These are phyloP conservation scores for Solanum chiquidenum DNA, from an alignment of 257 asterid species.

Conservation along the genomic window DNA sequence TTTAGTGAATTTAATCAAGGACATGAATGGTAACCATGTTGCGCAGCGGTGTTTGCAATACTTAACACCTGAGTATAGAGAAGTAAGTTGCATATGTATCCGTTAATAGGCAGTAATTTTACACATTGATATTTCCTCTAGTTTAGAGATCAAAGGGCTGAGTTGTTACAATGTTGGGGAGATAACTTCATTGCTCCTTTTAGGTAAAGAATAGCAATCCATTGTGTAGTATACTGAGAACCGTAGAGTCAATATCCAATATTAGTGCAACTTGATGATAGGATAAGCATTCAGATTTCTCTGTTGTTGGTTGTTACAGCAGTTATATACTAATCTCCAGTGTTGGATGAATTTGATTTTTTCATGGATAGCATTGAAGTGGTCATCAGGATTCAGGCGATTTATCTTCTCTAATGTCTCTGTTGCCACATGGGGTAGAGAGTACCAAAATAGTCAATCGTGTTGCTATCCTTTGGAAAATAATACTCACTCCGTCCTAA, in stretches of 20 bases:
- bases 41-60: slow-evolving; percentile 82
- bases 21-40: slow-evolving; percentile 85
- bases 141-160: not conserved
- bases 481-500: not conserved
- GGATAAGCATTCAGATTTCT: not conserved
- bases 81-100: slow-evolving; percentile 32
- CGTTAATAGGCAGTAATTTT: not conserved
- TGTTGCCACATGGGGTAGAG: not conserved
- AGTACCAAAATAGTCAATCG: not conserved
- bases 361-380: not conserved
- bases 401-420: not conserved
- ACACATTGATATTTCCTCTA: not conserved
- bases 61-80: slow-evolving; percentile 61
- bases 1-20: slow-evolving; percentile 76
- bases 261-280: not conserved
- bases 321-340: not conserved
- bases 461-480: not conserved
- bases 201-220: not conserved
- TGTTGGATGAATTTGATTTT: not conserved
- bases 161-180: not conserved
- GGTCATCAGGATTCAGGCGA: not conserved
- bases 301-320: not conserved
- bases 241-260: not conserved
- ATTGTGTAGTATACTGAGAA: not conserved
- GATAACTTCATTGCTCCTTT: not conserved